phyloP scores from a whole-genome alignment of 2,329 filamentous ascomycete species.

The Pseudogymnoascus sp. region DNA sequence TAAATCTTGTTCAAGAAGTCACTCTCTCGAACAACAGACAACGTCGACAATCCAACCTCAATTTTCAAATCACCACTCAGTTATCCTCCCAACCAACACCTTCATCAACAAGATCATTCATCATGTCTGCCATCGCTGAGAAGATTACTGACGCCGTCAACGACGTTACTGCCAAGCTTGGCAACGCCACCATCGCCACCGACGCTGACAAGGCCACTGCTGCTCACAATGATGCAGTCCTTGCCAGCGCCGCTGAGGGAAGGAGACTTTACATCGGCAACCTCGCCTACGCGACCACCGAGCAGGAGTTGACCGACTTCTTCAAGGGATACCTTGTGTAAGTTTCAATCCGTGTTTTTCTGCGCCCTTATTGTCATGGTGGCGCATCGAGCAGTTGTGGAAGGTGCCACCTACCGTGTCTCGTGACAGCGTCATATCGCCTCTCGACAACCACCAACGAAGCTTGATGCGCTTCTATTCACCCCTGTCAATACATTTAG shows the following conservation, averaged over 20 bases:
- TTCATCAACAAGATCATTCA: constrained; percentile 36
- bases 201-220: constrained; percentile 46
- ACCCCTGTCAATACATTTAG: background rate
- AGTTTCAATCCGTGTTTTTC: constrained; percentile 37
- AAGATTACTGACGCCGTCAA: constrained; percentile 62
- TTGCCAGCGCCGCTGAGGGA: constrained; percentile 96
- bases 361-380: background rate
- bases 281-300: constrained; percentile 99
- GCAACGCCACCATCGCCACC: constrained; percentile 58
- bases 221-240: constrained; percentile 78
- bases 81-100: constrained; percentile 34
- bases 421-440: background rate
- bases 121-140: constrained; percentile 79
- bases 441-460: background rate
- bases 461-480: background rate
- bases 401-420: background rate
- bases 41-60: constrained; percentile 33
- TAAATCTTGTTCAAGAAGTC: constrained; percentile 60
- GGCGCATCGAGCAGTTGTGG: background rate
- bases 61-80: constrained; percentile 46
- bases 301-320: constrained; percentile 99
- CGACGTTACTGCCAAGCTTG: constrained; percentile 64
- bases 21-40: constrained; percentile 27
- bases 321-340: constrained; percentile 99
- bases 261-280: constrained; percentile 99